These are phyloP conservation scores for Alloascoidea africana DNA, from an alignment of 805 yeast species.

Conservation along the genomic window DNA sequence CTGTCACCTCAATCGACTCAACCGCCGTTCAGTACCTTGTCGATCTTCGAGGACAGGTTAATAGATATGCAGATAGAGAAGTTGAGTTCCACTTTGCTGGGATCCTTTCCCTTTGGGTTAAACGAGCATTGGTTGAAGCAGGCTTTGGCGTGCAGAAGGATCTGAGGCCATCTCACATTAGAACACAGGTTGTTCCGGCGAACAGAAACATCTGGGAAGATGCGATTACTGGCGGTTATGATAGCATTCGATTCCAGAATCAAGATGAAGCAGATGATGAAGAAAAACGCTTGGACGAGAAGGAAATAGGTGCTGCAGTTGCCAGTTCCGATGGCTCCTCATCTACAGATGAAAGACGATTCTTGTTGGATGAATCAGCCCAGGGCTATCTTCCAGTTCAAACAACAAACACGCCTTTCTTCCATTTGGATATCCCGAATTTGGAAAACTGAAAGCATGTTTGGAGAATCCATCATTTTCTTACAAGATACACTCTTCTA, in stretches of 20 bases:
- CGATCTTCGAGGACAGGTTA: constrained; percentile 60
- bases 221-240: not conserved
- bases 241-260: constrained; percentile 2
- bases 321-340: constrained; percentile 4
- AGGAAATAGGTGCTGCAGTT: constrained; percentile 4
- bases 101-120: constrained; percentile 73
- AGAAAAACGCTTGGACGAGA: constrained; percentile 8
- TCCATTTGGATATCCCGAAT: constrained; percentile 65
- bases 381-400: constrained; percentile 38
- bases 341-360: constrained; percentile 1
- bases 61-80: constrained; percentile 62
- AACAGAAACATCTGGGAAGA: constrained; percentile 5
- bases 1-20: constrained; percentile 61
- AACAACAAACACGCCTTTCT: constrained; percentile 55
- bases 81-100: constrained; percentile 88
- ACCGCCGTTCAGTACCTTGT: constrained; percentile 68
- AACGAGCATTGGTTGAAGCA: constrained; percentile 55
- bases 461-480: constrained; percentile 20
- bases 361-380: constrained; percentile 13
- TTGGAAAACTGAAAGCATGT: constrained; percentile 21
- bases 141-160: constrained; percentile 58
- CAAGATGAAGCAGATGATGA: constrained; percentile 4
- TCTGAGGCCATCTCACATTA: constrained; percentile 12
- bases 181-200: constrained; percentile 8
- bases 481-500: constrained; percentile 11